Base-by-base conservation (phyloP, 2,329 filamentous ascomycete genomes). In the Diaporthe longicolla region DNA sequence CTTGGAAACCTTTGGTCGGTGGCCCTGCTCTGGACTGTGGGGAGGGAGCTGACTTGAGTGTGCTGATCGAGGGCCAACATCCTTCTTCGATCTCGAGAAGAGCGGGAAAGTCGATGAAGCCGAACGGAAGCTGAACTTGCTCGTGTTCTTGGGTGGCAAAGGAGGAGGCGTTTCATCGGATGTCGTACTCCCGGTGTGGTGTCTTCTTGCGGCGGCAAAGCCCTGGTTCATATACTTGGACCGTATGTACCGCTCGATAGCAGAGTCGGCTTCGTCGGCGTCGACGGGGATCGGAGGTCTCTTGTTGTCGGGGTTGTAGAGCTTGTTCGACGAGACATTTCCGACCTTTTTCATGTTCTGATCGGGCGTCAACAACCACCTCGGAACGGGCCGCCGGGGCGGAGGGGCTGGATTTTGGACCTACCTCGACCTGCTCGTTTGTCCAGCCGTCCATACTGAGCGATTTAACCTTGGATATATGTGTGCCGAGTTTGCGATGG, bases 391-490 rank as follows among this genome's bases (percentile, higher is more conserved):
- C 15, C 40, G n/a, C 43, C 26, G 45, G 26, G 15, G 24, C 37
- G 37, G 37, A 40, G 37, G 32, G 37, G 24, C 24, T 40, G 59
- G 26, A 17, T 9, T 35, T 21, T 48, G 74, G 70, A 84, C 90
- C 84, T 87, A 98, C 95, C 85, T 99, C 97, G 77, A 99, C 95
- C 85, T 99, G 97, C 75, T 98, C 97, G 80, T 93, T 93, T 65
- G 94, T 92, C 97, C 97, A 99, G 78, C 93, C 97, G 84, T 99
- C 97, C 95, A 99, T 98, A 83, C 94, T 98, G 85, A 99, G 85
- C 50, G 95, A 98, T 85, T 99, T 99, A 87, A 99, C 95, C 84
- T 99, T 99, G 78, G 95, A 98, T 76, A 99, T 95, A 84, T 99
- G 97, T 54, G 97, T 98, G 76, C 97, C 97, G 80, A 99, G 88